A percentile compares a stretch with the other conserved stretches of the same genome.
Evolutionary conservation across 208 protist genomes (phyloP).

Genomic region (Crithidia expoeki): DNA sequence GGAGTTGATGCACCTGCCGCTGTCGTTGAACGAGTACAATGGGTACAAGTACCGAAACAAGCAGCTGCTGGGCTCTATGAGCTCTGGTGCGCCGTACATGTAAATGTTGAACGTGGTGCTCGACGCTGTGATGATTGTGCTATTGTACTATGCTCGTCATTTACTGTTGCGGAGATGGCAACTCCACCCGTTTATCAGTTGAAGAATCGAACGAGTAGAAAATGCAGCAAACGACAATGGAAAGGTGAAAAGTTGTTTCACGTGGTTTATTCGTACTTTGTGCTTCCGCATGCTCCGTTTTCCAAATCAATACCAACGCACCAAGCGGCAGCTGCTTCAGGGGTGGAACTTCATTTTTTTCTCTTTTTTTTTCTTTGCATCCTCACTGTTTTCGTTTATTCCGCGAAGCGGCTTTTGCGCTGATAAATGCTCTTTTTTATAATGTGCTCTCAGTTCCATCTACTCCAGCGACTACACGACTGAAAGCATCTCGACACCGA

Average conservation of each 20-base stretch:
- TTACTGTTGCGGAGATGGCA: too few relatives aligned
- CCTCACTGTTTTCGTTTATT: neutral
- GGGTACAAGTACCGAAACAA: constrained; percentile 92
- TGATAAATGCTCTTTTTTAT: neutral
- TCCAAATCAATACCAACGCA: too few relatives aligned
- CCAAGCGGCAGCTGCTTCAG: too few relatives aligned
- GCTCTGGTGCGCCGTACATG: constrained; percentile 88
- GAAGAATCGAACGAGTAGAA: too few relatives aligned
- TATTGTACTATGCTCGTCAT: too few relatives aligned
- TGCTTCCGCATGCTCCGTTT: too few relatives aligned
- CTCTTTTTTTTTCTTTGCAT: neutral
- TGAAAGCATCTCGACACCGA: too few relatives aligned
- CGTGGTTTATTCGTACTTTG: neutral
- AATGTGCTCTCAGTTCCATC: neutral
- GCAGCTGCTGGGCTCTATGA: constrained; percentile 86
- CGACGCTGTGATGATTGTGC: too few relatives aligned
- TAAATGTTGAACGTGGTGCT: constrained; percentile 24
- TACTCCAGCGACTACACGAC: neutral
- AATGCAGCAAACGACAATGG: too few relatives aligned
- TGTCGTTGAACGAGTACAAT: constrained; percentile 86
- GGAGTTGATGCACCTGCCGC: constrained; percentile 70
- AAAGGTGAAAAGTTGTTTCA: too few relatives aligned
- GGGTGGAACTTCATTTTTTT: neutral
- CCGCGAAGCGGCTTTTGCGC: neutral
- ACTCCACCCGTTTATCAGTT: too few relatives aligned